Percentiles rank a stretch among this genome's conserved stretches.
phyloP scores from a whole-genome alignment of 352 stramenopile genomes.

The Globisporangium radiosum region DNA sequence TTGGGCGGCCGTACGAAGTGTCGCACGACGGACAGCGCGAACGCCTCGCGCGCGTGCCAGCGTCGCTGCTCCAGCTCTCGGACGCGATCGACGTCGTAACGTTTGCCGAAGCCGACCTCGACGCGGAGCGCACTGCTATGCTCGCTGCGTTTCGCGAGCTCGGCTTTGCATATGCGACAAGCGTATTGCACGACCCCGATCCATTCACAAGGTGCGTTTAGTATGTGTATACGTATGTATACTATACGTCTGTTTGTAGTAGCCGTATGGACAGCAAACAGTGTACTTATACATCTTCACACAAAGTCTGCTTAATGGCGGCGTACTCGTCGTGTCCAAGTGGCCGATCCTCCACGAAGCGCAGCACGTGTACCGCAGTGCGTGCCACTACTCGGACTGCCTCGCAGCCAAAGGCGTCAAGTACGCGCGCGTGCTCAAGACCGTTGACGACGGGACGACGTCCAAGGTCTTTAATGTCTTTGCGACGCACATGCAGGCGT shows the following conservation, averaged over 20 bases:
- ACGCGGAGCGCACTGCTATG: slow-evolving; percentile 49
- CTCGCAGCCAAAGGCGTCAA: slow-evolving; percentile 81
- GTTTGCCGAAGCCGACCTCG: slow-evolving; percentile 62
- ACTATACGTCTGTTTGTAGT: background rate
- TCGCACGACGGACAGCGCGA: slow-evolving; percentile 65
- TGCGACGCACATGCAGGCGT: slow-evolving; percentile 83
- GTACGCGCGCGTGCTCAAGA: slow-evolving; percentile 73
- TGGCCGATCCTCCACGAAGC: slow-evolving; percentile 74
- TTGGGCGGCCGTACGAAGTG: slow-evolving; percentile 61
- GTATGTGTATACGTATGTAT: slow-evolving; percentile 5
- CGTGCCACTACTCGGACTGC: slow-evolving; percentile 81
- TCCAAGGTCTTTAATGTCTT: slow-evolving; percentile 84
- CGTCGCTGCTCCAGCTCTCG: slow-evolving; percentile 37
- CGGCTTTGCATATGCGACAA: slow-evolving; percentile 58
- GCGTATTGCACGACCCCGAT: slow-evolving; percentile 67
- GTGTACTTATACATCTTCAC: background rate
- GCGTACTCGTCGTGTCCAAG: slow-evolving; percentile 75
- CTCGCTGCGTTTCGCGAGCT: slow-evolving; percentile 43
- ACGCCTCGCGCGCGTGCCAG: slow-evolving; percentile 53
- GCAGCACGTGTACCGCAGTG: slow-evolving; percentile 70
- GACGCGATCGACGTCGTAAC: slow-evolving; percentile 65
- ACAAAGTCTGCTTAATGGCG: slow-evolving; percentile 61
- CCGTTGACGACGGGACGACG: slow-evolving; percentile 8
- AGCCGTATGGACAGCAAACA: background rate
- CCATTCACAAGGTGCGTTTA: slow-evolving; percentile 55